These are phyloP conservation scores for Apiospora phragmitis DNA, from an alignment of 2,329 filamentous ascomycete genomes.

Conservation along the genomic window DNA sequence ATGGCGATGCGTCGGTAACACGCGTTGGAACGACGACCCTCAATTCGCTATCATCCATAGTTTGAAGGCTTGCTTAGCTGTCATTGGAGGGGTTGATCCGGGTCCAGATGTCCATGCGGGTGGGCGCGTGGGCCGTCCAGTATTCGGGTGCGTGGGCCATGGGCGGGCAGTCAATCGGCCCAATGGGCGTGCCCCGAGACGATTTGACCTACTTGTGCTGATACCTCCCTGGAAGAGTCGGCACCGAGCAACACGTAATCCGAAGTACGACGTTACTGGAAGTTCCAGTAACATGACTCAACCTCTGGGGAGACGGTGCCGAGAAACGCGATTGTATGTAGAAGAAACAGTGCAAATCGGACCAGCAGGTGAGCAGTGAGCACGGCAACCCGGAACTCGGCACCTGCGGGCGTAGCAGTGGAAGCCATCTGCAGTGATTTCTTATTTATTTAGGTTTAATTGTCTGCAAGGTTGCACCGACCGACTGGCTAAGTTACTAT, in stretches of 20 bases:
- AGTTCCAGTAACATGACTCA: not conserved
- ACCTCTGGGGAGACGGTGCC: not conserved
- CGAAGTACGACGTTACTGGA: not conserved
- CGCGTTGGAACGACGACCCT: not conserved
- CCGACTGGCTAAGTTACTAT: not conserved
- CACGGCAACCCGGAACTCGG: not conserved
- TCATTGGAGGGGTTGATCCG: not conserved
- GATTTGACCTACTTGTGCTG: not conserved
- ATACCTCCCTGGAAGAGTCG: not conserved
- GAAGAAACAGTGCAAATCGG: not conserved
- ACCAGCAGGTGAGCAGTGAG: not conserved
- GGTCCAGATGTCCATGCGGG: not conserved
- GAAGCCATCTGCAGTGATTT: not conserved
- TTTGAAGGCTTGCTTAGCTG: not conserved
- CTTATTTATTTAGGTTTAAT: slow-evolving; percentile 7
- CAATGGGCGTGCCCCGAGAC: not conserved
- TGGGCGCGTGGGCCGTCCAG: not conserved
- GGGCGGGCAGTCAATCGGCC: not conserved
- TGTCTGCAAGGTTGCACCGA: not conserved
- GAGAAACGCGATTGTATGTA: not conserved
- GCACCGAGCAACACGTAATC: not conserved
- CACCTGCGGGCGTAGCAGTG: not conserved
- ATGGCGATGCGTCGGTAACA: not conserved
- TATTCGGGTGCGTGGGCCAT: not conserved
- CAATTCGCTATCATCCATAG: not conserved